Percentiles rank a stretch among this genome's conserved stretches.
These are phyloP conservation scores for Hypocreales sp. DNA, from an alignment of 2,329 filamentous ascomycete species.

Conservation along the genomic window DNA sequence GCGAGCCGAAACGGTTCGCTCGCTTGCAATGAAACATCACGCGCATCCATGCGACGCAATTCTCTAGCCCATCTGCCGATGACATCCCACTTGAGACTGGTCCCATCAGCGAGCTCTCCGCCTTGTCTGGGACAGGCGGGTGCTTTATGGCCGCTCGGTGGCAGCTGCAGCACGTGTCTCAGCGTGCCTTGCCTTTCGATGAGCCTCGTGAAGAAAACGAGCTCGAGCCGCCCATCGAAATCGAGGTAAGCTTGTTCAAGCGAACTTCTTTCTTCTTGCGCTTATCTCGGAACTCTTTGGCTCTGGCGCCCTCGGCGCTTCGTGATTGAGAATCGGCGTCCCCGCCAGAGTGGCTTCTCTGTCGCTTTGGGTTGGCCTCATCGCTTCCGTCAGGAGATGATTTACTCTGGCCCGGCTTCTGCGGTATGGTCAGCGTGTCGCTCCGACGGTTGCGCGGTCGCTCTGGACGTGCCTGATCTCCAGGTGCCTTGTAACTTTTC, in stretches of 20 bases:
- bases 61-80: too few relatives aligned
- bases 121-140: slow-evolving; percentile 32
- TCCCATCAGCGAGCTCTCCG: too few relatives aligned
- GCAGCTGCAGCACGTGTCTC: slow-evolving; percentile 41
- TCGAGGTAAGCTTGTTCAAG: slow-evolving; percentile 44
- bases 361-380: slow-evolving; percentile 10
- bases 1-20: too few relatives aligned
- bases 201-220: too few relatives aligned
- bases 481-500: slow-evolving; percentile 12
- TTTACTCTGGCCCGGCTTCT: neutral
- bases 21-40: too few relatives aligned
- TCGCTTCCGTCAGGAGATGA: slow-evolving; percentile 9
- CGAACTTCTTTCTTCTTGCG: slow-evolving; percentile 52
- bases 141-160: slow-evolving; percentile 44
- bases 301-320: slow-evolving; percentile 12
- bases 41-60: too few relatives aligned
- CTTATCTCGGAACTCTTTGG: slow-evolving; percentile 38
- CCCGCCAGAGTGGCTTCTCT: slow-evolving; percentile 11
- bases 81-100: too few relatives aligned
- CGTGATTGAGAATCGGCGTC: slow-evolving; percentile 14
- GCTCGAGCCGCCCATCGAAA: too few relatives aligned
- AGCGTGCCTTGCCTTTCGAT: too few relatives aligned
- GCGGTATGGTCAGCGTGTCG: slow-evolving; percentile 1
- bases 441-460: slow-evolving; percentile 6
- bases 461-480: slow-evolving; percentile 12